Conservation (phyloP, 805 yeast species). For the Metschnikowia bowlesiae region DNA sequence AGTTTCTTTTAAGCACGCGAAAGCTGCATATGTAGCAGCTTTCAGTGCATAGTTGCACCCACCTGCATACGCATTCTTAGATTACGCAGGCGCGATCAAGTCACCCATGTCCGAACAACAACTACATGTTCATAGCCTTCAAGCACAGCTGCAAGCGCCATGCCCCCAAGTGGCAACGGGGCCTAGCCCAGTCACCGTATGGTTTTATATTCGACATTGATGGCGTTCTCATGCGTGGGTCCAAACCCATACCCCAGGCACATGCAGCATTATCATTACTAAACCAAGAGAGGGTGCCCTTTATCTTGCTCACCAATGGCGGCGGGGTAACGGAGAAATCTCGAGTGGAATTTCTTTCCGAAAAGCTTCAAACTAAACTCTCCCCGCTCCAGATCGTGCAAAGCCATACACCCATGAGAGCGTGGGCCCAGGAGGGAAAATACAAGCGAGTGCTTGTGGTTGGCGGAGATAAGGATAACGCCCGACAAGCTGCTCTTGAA, state of each 20-base stretch:
- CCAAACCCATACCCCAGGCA: conserved; percentile 62
- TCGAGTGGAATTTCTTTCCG: conserved; percentile 52
- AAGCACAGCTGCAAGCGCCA: not conserved
- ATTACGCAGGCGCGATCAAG: not conserved
- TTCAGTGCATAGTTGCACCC: not conserved
- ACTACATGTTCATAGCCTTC: not conserved
- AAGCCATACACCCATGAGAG: conserved; percentile 81
- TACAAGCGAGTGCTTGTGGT: conserved; percentile 68
- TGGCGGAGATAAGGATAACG: conserved; percentile 72
- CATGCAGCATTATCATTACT: conserved; percentile 53
- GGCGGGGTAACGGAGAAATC: conserved; percentile 71
- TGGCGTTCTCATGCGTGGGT: conserved; percentile 81
- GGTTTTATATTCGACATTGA: conserved; percentile 59
- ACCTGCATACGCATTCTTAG: not conserved
- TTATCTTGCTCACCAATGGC: conserved; percentile 83
- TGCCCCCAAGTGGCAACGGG: not conserved
- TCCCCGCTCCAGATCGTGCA: conserved; percentile 67
- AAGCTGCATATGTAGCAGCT: not conserved
- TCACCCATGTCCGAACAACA: not conserved
- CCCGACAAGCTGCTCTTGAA: conserved; percentile 65
- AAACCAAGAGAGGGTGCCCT: conserved; percentile 58
- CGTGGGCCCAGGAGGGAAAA: conserved; percentile 43
- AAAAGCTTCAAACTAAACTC: conserved; percentile 42
- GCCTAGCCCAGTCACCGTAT: conserved; percentile 5
- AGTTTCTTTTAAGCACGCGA: too few relatives aligned